Conservation (phyloP, 2,329 filamentous ascomycete genomes). For the Ilyonectria sp. region DNA sequence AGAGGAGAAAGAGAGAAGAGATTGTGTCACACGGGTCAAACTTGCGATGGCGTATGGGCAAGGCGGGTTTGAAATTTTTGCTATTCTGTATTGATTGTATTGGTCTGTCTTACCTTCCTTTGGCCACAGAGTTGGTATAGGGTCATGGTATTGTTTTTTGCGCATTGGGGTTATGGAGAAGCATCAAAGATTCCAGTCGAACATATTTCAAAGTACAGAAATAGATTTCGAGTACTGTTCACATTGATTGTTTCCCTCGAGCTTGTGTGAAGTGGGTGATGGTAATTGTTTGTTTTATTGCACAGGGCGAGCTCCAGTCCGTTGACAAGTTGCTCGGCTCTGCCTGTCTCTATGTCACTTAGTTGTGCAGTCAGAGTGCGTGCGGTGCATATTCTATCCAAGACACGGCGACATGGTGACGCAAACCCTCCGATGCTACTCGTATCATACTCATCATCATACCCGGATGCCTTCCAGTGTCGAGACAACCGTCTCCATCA, state of each 20-base stretch:
- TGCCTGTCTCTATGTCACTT: too few relatives aligned
- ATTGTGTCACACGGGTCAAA: conserved; percentile 37
- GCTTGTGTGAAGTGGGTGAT: not conserved
- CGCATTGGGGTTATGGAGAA: conserved; percentile 30
- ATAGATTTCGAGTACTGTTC: conserved; percentile 36
- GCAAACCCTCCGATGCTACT: not conserved
- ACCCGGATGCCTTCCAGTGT: conserved; percentile 57
- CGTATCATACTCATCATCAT: conserved; percentile 34
- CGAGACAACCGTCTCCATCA: conserved; percentile 61
- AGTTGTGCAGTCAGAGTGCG: too few relatives aligned
- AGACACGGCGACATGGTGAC: too few relatives aligned
- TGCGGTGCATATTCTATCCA: too few relatives aligned
- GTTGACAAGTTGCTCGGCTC: not conserved
- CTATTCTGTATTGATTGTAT: conserved; percentile 40
- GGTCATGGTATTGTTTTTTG: conserved; percentile 36
- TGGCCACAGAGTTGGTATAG: conserved; percentile 20
- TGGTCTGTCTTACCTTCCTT: conserved; percentile 22
- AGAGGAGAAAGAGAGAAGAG: conserved; percentile 25
- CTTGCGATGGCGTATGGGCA: conserved; percentile 46
- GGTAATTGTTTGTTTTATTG: not conserved
- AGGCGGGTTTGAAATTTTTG: conserved; percentile 32
- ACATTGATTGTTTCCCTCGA: not conserved
- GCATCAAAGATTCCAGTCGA: conserved; percentile 13
- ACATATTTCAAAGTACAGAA: conserved; percentile 43
- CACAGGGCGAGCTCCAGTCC: not conserved